Evolutionary conservation across 306 rosid species (phyloP).

Genomic region (Mucuna pruriens): DNA sequence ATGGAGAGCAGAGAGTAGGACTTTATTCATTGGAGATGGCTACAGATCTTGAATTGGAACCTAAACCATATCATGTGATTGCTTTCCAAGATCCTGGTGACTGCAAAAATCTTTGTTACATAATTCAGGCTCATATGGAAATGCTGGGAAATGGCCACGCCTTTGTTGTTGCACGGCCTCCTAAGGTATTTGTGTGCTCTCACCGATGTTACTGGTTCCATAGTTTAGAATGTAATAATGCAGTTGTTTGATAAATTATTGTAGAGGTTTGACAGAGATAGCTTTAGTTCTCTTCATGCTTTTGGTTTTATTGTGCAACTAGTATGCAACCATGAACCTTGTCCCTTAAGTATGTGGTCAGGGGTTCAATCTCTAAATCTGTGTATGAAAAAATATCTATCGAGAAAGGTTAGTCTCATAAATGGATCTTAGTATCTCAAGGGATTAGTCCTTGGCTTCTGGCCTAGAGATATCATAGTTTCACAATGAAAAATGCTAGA

Average conservation of each 20-base stretch:
- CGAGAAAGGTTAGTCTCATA: no score
- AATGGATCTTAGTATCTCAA: no score
- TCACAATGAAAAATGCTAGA: no score
- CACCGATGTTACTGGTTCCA: background rate
- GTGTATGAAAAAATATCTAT: no score
- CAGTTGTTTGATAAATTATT: constrained; percentile 21
- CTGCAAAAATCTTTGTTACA: constrained; percentile 86
- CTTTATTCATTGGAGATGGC: constrained; percentile 98
- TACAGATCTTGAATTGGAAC: constrained; percentile 87
- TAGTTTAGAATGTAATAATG: background rate
- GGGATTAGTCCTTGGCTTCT: no score
- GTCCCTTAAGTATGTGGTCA: no score
- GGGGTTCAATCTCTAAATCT: no score
- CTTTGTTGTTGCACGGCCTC: constrained; percentile 86
- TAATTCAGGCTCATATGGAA: constrained; percentile 91
- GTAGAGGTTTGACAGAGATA: background rate
- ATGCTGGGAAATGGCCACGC: constrained; percentile 83
- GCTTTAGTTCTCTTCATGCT: constrained; percentile 23
- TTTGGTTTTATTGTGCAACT: background rate
- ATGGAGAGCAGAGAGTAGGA: constrained; percentile 79
- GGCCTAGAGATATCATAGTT: no score
- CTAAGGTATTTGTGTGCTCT: constrained; percentile 62
- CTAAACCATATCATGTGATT: constrained; percentile 87
- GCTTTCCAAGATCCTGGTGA: constrained; percentile 86
- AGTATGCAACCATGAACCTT: background rate